Percentiles rank a stretch among this genome's conserved stretches.
Evolutionary conservation across 2,329 filamentous ascomycete genomes (phyloP).

Genomic region (Epichloe sylvatica): DNA sequence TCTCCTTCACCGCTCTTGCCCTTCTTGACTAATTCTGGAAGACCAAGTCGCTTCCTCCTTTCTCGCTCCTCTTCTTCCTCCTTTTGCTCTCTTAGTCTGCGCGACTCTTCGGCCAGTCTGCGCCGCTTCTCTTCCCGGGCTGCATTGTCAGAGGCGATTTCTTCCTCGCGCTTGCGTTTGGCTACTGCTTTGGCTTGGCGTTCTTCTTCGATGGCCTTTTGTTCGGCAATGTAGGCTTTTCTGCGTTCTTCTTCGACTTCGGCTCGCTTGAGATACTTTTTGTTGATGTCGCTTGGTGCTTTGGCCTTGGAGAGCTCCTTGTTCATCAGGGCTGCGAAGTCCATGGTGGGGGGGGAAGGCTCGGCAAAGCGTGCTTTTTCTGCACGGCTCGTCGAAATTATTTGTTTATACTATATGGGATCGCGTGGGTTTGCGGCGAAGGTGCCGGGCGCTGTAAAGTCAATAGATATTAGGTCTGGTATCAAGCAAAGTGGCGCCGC

Average conservation of each 20-base stretch:
- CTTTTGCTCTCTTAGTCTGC: conserved; percentile 52
- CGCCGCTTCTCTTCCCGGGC: conserved; percentile 70
- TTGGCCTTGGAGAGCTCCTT: conserved; percentile 81
- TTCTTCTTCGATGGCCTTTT: conserved; percentile 57
- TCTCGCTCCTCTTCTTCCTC: conserved; percentile 60
- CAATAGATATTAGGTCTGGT: too few relatives aligned
- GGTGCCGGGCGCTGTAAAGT: too few relatives aligned
- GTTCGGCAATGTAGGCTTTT: conserved; percentile 68
- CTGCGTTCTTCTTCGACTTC: conserved; percentile 75
- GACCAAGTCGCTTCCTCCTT: conserved; percentile 60
- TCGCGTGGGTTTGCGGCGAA: background rate
- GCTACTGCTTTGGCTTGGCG: conserved; percentile 54
- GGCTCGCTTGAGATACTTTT: conserved; percentile 74
- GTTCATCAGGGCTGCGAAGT: conserved; percentile 88
- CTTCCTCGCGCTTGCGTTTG: conserved; percentile 84
- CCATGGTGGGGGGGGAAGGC: conserved; percentile 44
- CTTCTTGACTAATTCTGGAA: conserved; percentile 53
- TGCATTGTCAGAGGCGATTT: conserved; percentile 55
- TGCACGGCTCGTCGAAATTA: background rate
- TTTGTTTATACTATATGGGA: too few relatives aligned
- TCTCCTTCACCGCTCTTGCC: conserved; percentile 24
- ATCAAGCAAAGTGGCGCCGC: too few relatives aligned
- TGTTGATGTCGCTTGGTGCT: conserved; percentile 30
- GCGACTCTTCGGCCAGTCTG: conserved; percentile 68
- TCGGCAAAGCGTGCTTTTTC: background rate